A percentile compares a stretch with the other conserved stretches of the same genome.
Conservation (phyloP, 805 yeast genomes). For the Cyberlindnera maritima region DNA sequence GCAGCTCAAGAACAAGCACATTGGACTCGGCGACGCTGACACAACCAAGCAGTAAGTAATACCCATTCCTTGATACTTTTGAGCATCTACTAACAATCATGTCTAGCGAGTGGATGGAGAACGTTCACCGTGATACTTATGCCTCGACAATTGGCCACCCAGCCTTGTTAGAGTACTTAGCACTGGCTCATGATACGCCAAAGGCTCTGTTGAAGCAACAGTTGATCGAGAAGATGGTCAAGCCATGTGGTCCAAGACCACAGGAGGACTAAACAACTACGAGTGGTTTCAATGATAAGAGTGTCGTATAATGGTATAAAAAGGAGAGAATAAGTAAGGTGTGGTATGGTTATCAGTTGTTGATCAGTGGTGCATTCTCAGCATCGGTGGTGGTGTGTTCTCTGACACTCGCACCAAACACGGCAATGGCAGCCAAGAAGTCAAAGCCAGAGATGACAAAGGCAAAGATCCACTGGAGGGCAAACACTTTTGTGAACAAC, state of each 20-base stretch:
- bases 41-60: conserved; percentile 52
- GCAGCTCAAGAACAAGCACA: conserved; percentile 55
- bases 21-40: conserved; percentile 75
- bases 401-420: conserved; percentile 37
- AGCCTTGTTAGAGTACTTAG: conserved; percentile 48
- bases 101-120: conserved; percentile 58
- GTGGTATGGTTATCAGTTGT: conserved; percentile 9
- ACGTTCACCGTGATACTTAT: conserved; percentile 64
- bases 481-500: conserved; percentile 62
- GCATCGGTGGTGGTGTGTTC: conserved; percentile 14
- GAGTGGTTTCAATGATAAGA: no score
- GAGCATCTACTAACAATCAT: no score
- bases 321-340: no score
- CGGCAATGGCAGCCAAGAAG: conserved; percentile 47
- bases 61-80: background rate
- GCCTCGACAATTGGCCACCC: conserved; percentile 62
- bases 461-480: conserved; percentile 86
- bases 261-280: background rate
- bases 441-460: conserved; percentile 59
- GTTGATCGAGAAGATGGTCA: conserved; percentile 39
- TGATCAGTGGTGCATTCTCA: conserved; percentile 40
- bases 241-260: conserved; percentile 28
- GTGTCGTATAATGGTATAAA: no score
- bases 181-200: conserved; percentile 51
- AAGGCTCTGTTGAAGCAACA: conserved; percentile 30